A percentile compares a stretch with the other conserved stretches of the same genome.
Evolutionary conservation across 2,329 filamentous ascomycete genomes (phyloP).

Genomic region (Neonectria hederae): DNA sequence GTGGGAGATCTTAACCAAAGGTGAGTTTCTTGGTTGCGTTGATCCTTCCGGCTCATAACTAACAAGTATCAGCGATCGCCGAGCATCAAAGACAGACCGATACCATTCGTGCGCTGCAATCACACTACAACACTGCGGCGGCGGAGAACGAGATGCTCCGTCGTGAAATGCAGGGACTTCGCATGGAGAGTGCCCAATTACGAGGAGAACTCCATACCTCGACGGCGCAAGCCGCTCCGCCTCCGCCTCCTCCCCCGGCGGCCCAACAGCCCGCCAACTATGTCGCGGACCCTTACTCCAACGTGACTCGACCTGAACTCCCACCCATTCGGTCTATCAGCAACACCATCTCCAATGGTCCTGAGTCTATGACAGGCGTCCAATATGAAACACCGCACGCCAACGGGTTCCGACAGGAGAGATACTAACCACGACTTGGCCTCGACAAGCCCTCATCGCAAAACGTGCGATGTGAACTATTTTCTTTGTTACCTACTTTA

Average conservation of each 20-base stretch:
- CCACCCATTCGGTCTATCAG: conserved; percentile 66
- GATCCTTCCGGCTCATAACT: conserved; percentile 12
- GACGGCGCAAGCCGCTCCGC: conserved; percentile 40
- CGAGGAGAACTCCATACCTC: conserved; percentile 48
- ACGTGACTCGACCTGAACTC: conserved; percentile 58
- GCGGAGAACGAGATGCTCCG: conserved; percentile 60
- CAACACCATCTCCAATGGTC: conserved; percentile 52
- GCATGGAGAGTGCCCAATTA: conserved; percentile 60
- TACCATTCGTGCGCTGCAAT: conserved; percentile 56
- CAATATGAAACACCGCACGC: conserved; percentile 65
- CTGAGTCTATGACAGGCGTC: conserved; percentile 73
- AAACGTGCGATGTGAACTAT: conserved; percentile 14
- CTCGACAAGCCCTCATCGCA: background rate
- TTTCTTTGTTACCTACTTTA: conserved; percentile 35
- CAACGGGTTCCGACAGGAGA: conserved; percentile 58
- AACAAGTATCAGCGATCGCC: conserved; percentile 60
- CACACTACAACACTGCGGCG: conserved; percentile 53
- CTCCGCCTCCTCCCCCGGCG: conserved; percentile 25
- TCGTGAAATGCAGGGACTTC: conserved; percentile 58
- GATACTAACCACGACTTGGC: conserved; percentile 41
- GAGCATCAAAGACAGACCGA: conserved; percentile 67
- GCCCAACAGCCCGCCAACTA: conserved; percentile 41
- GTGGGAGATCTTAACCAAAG: conserved; percentile 89
- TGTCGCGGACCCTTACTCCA: conserved; percentile 44
- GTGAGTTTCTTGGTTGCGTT: conserved; percentile 57